Conservation (phyloP, 257 asterid genomes). For the Solanum lycopersicoides region DNA sequence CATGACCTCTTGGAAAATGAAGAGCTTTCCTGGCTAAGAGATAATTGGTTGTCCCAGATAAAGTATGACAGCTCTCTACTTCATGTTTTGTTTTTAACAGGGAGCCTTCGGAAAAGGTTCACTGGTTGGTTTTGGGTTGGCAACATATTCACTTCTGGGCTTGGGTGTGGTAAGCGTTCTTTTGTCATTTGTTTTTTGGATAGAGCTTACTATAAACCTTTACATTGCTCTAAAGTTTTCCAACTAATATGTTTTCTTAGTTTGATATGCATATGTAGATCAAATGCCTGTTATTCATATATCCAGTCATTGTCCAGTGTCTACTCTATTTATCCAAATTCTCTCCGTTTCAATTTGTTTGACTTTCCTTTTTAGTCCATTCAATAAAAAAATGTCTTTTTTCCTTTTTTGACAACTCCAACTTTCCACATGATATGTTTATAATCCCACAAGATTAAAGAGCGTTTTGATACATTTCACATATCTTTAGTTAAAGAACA, state of each 20-base stretch:
- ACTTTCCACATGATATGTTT: neutral
- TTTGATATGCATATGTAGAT: neutral
- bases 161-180: conserved; percentile 54
- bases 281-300: neutral
- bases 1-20: neutral
- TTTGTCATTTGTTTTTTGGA: neutral
- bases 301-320: neutral
- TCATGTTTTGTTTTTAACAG: conserved; percentile 16
- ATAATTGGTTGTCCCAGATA: neutral
- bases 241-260: neutral
- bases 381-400: neutral
- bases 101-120: conserved; percentile 72
- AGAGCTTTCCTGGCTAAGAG: neutral
- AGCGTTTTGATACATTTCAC: neutral
- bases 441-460: neutral
- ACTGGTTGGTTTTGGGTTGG: conserved; percentile 52
- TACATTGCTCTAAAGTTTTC: neutral
- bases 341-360: neutral
- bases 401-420: neutral
- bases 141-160: conserved; percentile 57
- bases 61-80: neutral
- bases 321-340: neutral
- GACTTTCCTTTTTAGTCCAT: neutral
- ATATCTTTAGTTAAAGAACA: neutral
- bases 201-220: neutral